phyloP scores from a whole-genome alignment of 1,139 yeast species.

The Yamadazyma mexicana region DNA sequence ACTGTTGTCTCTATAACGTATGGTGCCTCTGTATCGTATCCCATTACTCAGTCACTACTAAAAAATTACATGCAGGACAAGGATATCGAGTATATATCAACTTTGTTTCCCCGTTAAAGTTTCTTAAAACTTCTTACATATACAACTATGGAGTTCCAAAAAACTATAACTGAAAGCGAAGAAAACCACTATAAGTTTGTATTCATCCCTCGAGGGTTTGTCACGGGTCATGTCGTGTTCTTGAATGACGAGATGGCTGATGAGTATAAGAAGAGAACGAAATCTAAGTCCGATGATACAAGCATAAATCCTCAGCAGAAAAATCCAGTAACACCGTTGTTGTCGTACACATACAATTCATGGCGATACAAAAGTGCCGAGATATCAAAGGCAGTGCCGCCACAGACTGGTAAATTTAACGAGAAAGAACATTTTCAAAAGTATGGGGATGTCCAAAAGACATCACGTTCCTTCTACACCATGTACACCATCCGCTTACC shows the following conservation, averaged over 20 bases:
- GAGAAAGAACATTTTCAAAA: not conserved
- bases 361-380: too few species aligned
- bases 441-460: not conserved
- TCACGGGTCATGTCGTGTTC: slow-evolving; percentile 1
- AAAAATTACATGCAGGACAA: not conserved
- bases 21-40: too few species aligned
- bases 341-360: too few species aligned
- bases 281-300: too few species aligned
- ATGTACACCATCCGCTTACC: not conserved
- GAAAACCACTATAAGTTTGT: slow-evolving; percentile 4
- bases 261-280: too few species aligned
- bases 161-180: slow-evolving; percentile 3
- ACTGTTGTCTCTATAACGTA: too few species aligned
- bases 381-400: not conserved
- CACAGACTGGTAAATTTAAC: not conserved
- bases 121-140: too few species aligned
- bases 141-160: not conserved
- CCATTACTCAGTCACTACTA: not conserved
- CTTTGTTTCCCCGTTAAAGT: too few species aligned
- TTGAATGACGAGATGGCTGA: slow-evolving; percentile 4
- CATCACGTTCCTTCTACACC: not conserved
- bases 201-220: not conserved
- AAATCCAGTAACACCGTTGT: too few species aligned
- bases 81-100: not conserved
- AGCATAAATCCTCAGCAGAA: too few species aligned